Evolutionary conservation across 257 asterid genomes (phyloP).

Genomic region (Echium plantagineum): DNA sequence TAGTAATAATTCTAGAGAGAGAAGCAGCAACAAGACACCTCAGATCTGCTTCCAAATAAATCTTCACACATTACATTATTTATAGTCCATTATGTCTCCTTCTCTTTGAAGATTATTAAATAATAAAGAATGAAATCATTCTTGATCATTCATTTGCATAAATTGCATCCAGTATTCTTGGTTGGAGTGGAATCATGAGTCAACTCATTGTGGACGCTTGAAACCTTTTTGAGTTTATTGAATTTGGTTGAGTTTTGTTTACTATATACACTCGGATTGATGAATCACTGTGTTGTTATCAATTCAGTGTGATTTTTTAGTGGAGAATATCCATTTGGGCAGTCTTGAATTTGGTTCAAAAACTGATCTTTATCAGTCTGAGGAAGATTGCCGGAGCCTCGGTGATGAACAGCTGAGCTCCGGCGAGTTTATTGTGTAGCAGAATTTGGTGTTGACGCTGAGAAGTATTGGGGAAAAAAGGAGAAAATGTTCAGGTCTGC

Average conservation of each 20-base stretch:
- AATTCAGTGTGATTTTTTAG: background rate
- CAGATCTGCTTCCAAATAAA: background rate
- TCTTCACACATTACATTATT: background rate
- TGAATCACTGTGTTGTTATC: too few relatives aligned
- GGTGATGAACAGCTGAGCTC: slow-evolving; percentile 40
- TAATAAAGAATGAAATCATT: too few relatives aligned
- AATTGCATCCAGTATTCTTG: too few relatives aligned
- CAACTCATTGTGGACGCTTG: too few relatives aligned
- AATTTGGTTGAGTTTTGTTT: too few relatives aligned
- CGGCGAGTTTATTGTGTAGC: slow-evolving; percentile 26
- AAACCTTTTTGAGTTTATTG: too few relatives aligned
- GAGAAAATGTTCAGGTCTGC: slow-evolving; percentile 70
- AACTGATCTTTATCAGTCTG: slow-evolving; percentile 18
- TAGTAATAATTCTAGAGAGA: background rate
- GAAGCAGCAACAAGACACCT: background rate
- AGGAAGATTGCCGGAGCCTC: slow-evolving; percentile 75
- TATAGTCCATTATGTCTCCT: too few relatives aligned
- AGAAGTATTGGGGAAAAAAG: background rate
- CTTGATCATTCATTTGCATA: too few relatives aligned
- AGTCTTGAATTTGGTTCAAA: slow-evolving; percentile 1
- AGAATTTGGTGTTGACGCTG: slow-evolving; percentile 29
- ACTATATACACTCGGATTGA: too few relatives aligned
- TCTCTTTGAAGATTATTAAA: too few relatives aligned
- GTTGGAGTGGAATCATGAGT: too few relatives aligned
- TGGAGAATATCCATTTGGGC: slow-evolving; percentile 17